A percentile compares a stretch with the other conserved stretches of the same genome.
Evolutionary conservation across 306 rosid species (phyloP).

Genomic region (Fragaria vesca): DNA sequence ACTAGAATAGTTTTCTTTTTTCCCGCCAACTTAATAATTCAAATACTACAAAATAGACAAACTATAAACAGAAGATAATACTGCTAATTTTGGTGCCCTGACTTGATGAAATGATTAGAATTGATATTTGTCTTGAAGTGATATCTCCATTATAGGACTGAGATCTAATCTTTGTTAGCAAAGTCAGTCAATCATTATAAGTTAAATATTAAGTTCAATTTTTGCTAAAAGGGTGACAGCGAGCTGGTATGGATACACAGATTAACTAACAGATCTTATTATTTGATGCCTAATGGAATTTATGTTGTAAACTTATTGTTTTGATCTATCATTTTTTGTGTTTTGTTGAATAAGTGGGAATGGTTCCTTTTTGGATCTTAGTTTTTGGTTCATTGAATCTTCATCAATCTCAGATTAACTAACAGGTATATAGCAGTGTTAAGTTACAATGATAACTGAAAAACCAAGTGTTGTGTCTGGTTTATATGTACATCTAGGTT

Average conservation of each 20-base stretch:
- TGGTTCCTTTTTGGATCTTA: conserved; percentile 1
- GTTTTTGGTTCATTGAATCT: background rate
- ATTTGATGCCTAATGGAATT: background rate
- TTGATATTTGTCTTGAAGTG: background rate
- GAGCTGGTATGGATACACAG: background rate
- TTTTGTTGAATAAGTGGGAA: background rate
- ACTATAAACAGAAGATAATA: background rate
- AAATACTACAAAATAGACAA: background rate
- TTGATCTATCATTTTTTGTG: background rate
- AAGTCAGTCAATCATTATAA: background rate
- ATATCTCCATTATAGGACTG: background rate
- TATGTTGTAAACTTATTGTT: background rate
- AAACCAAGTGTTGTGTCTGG: too few species aligned
- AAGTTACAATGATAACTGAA: too few species aligned
- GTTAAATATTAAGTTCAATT: background rate
- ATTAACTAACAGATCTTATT: background rate
- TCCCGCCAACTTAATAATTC: background rate
- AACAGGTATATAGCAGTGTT: too few species aligned
- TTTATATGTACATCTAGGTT: too few species aligned
- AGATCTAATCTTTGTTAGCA: background rate
- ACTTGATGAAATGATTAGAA: background rate
- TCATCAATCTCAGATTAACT: background rate
- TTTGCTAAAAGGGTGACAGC: background rate
- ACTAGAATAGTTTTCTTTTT: background rate
- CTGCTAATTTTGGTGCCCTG: background rate